Percentiles rank a stretch among this genome's conserved stretches.
These are phyloP conservation scores for Pseudisothecium myosuroides DNA, from an alignment of 225 moss, liverwort and hornwort genomes.

Conservation along the genomic window DNA sequence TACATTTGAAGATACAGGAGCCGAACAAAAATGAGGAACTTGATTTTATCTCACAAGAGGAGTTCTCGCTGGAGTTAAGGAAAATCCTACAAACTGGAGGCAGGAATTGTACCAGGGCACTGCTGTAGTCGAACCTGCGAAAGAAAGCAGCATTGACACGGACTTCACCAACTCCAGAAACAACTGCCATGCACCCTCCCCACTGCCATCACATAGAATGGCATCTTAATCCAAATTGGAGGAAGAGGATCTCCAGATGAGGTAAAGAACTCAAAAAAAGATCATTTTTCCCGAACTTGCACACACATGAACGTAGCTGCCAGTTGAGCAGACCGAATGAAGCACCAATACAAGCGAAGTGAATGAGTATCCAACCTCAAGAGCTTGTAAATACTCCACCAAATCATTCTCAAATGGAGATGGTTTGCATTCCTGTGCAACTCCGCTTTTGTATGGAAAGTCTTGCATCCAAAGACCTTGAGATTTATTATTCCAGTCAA, in stretches of 20 bases:
- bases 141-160: conserved; percentile 72
- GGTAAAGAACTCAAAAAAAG: not conserved
- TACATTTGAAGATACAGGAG: not conserved
- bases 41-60: not conserved
- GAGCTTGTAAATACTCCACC: conserved; percentile 81
- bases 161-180: conserved; percentile 55
- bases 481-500: conserved; percentile 97
- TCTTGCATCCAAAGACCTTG: conserved; percentile 99
- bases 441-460: conserved; percentile 61
- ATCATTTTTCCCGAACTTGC: not conserved
- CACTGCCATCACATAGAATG: conserved; percentile 44
- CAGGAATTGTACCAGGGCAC: conserved; percentile 44
- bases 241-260: not conserved
- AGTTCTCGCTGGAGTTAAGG: not conserved
- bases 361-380: conserved; percentile 37
- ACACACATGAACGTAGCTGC: not conserved
- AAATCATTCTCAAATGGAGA: conserved; percentile 89
- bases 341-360: not conserved
- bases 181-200: conserved; percentile 55
- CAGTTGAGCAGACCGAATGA: not conserved
- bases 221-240: not conserved
- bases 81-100: not conserved
- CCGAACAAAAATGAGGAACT: not conserved
- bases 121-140: conserved; percentile 69
- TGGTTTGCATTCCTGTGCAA: not conserved